Percentiles rank a stretch among this genome's conserved stretches.
Evolutionary conservation across 78 protist species (phyloP).

Genomic region (Speleostelium caveatum): DNA sequence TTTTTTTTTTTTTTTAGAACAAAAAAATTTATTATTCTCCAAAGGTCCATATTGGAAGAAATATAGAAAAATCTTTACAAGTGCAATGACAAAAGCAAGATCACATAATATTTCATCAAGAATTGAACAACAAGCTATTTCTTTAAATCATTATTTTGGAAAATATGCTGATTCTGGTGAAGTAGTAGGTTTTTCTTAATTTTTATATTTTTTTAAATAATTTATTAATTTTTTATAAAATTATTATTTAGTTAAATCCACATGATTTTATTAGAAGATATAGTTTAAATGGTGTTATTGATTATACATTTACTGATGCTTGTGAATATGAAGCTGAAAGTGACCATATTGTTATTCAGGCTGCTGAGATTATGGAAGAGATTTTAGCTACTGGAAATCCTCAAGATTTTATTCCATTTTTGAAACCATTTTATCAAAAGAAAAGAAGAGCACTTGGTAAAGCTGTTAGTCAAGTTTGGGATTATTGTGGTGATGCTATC

Average conservation of each 20-base stretch:
- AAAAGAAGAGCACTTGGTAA: conserved; percentile 21
- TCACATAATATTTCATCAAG: conserved; percentile 43
- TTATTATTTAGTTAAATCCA: conserved; percentile 52
- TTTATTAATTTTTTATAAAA: neutral
- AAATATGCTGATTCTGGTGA: conserved; percentile 25
- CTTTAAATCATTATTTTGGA: conserved; percentile 35
- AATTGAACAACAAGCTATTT: conserved; percentile 69
- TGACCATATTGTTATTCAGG: conserved; percentile 58
- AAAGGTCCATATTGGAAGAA: conserved; percentile 71
- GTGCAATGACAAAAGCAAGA: conserved; percentile 66
- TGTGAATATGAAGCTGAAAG: conserved; percentile 66
- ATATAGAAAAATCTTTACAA: conserved; percentile 49
- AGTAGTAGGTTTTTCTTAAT: neutral
- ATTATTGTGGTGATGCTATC: conserved; percentile 45
- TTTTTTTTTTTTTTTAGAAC: too few species aligned
- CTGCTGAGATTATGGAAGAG: conserved; percentile 79
- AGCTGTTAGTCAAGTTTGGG: conserved; percentile 74
- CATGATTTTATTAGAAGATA: conserved; percentile 70
- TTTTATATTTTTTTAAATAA: neutral
- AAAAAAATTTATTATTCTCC: conserved; percentile 59
- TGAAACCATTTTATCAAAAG: conserved; percentile 41
- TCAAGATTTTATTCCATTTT: conserved; percentile 64
- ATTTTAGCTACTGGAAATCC: conserved; percentile 74
- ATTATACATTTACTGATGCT: conserved; percentile 59
- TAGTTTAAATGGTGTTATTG: conserved; percentile 74